Base-by-base conservation (phyloP, 2,329 filamentous ascomycete genomes). In the Trichoderma sp. region DNA sequence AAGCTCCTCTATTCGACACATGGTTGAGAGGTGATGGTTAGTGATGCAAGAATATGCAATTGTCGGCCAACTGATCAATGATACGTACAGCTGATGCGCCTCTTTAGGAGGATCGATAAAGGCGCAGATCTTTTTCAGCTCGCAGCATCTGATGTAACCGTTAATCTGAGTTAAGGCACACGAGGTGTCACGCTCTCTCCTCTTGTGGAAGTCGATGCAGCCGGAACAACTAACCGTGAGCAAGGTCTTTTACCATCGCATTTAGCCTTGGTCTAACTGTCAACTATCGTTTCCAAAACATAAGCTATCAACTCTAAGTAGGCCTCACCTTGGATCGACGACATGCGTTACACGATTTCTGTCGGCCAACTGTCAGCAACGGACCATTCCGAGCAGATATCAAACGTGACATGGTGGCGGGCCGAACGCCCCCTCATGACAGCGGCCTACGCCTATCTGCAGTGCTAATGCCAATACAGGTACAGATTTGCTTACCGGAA, bases 341-440 rank as follows among this genome's bases (percentile, higher is more conserved):
- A 63, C 80, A 81, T 9, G 79, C 76, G 31, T 74, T 77, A 41
- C 80, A 81, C 14, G 80, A 79, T 69, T 79, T 81, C 80, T 81
- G 27, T 24, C 18, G 14, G 16, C 7, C n/a, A 72, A 67, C 56
- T 62, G 33, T 68, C 67, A 75, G 41, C 27, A n/a, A 29, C 53
- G 50, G 38, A 18, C 21, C 33, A 41, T 71, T n/a, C 67, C 67
- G 67, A 71, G 53, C 53, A 59, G 53, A 71, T n/a, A 60, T 62
- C 35, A 60, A 60, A 60, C 67, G 67, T 71, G 67, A 71, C 67
- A 62, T 68, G 33, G 65, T 7, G 67, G 66, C 66, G 66, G 31
- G 14, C 31, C 66, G 31, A 21, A n/a, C 31, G 14, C 66, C 33
- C 33, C 66, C 66, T 56, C 50, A 56, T 50, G 38, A 56, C 14